Conservation (phyloP, 2,329 filamentous ascomycete species). For the Graphilbum fragrans region DNA sequence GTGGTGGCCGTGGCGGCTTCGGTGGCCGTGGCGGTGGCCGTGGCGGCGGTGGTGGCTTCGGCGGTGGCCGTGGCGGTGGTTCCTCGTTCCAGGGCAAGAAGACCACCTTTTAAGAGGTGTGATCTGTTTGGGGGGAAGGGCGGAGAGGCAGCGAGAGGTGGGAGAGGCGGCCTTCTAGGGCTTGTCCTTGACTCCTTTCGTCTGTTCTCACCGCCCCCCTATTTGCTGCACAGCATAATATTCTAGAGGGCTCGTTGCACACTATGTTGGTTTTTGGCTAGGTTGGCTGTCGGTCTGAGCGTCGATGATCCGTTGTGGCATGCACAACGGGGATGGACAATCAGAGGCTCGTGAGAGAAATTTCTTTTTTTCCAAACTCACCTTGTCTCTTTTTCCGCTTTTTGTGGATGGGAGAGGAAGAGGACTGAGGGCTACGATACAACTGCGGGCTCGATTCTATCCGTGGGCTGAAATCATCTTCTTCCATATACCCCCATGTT, state of each 20-base stretch:
- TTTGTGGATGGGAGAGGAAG: background rate
- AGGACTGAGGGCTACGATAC: conserved; percentile 2
- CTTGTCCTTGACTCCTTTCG: background rate
- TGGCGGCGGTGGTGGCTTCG: conserved; percentile 37
- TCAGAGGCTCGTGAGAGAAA: conserved; percentile 4
- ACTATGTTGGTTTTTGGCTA: conserved; percentile 28
- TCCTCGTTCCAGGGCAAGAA: conserved; percentile 68
- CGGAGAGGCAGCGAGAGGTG: conserved; percentile 8
- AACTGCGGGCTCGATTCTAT: conserved; percentile 12
- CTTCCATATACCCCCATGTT: background rate
- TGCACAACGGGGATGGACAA: conserved; percentile 3
- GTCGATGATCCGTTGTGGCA: conserved; percentile 6
- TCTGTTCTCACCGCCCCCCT: background rate
- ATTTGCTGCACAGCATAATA: conserved; percentile 23
- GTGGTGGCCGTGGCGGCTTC: conserved; percentile 31
- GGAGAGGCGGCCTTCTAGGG: background rate
- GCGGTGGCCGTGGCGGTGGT: conserved; percentile 31
- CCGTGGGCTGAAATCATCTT: conserved; percentile 14
- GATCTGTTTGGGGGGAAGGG: background rate
- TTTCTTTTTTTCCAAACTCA: background rate
- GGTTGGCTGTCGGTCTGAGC: conserved; percentile 46
- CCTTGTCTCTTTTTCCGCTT: background rate
- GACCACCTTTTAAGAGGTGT: conserved; percentile 37
- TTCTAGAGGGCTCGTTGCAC: conserved; percentile 26
- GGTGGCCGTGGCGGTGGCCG: conserved; percentile 37